Conservation (phyloP, 768 basidiomycete genomes). For the Hysterangium stoloniferum region DNA sequence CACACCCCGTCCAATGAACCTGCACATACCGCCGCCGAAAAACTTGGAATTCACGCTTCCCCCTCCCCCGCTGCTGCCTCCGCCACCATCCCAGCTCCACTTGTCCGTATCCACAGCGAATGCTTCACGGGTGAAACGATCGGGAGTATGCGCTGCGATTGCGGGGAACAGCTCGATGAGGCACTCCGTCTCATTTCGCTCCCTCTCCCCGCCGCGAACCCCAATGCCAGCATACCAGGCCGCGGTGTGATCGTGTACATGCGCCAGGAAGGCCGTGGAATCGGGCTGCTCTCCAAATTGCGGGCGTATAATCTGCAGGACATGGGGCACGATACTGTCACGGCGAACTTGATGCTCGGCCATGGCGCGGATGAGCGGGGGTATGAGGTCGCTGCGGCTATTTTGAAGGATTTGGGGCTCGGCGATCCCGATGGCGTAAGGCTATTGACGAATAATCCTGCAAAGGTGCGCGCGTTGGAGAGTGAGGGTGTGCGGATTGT, state of each 20-base stretch:
- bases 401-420: slow-evolving; percentile 77
- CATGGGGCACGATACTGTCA: slow-evolving; percentile 96
- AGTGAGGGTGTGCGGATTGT: slow-evolving; percentile 78
- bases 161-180: slow-evolving; percentile 97
- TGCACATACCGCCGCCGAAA: slow-evolving; percentile 4
- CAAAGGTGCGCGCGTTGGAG: slow-evolving; percentile 85
- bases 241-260: slow-evolving; percentile 93
- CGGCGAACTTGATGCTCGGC: slow-evolving; percentile 92
- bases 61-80: slow-evolving; percentile 11
- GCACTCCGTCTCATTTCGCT: slow-evolving; percentile 85
- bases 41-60: too few relatives aligned
- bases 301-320: slow-evolving; percentile 98
- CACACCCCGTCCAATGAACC: slow-evolving; percentile 29
- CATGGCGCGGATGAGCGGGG: slow-evolving; percentile 90
- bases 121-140: slow-evolving; percentile 98
- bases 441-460: slow-evolving; percentile 95
- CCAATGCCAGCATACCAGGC: slow-evolving; percentile 50
- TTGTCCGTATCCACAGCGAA: slow-evolving; percentile 95
- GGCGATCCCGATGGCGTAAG: slow-evolving; percentile 53
- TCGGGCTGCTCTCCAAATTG: slow-evolving; percentile 92
- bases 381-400: slow-evolving; percentile 87
- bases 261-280: slow-evolving; percentile 95
- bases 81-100: slow-evolving; percentile 51
- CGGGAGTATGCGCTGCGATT: slow-evolving; percentile 97
- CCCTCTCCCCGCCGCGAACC: slow-evolving; percentile 44